These are phyloP conservation scores for Cicer yamashitae DNA, from an alignment of 306 rosid species.

Conservation along the genomic window DNA sequence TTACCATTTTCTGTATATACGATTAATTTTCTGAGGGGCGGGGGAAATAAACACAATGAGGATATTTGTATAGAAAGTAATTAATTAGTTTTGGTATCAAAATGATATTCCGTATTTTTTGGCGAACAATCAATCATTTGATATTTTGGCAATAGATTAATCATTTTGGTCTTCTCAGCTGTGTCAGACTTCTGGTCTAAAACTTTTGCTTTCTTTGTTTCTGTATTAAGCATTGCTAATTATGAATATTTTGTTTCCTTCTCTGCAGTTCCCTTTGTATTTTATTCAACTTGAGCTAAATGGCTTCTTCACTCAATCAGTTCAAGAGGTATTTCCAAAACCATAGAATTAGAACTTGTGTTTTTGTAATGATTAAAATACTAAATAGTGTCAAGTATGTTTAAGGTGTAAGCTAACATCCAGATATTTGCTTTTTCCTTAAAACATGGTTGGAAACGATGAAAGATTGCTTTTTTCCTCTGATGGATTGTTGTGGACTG, in stretches of 20 bases:
- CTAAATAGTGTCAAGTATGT: conserved; percentile 31
- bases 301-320: conserved; percentile 34
- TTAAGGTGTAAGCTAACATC: conserved; percentile 38
- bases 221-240: conserved; percentile 34
- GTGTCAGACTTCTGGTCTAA: background rate
- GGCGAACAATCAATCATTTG: background rate
- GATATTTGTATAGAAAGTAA: background rate
- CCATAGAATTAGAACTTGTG: conserved; percentile 29
- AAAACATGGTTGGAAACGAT: conserved; percentile 37
- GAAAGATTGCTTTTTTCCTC: conserved; percentile 1
- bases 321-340: conserved; percentile 54
- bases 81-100: conserved; percentile 25
- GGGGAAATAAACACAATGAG: too few species aligned
- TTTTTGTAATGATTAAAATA: conserved; percentile 1
- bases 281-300: conserved; percentile 65
- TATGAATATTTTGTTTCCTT: conserved; percentile 35
- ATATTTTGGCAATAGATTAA: conserved; percentile 1
- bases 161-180: conserved; percentile 14
- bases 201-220: conserved; percentile 15
- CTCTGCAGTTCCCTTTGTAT: conserved; percentile 75
- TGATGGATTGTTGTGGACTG: conserved; percentile 24
- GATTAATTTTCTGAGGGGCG: too few species aligned
- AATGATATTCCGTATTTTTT: background rate
- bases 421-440: conserved; percentile 34
- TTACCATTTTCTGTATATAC: too few species aligned